Evolutionary conservation across 2,329 filamentous ascomycete species (phyloP).

Genomic region (Amauroascus verrucosus): DNA sequence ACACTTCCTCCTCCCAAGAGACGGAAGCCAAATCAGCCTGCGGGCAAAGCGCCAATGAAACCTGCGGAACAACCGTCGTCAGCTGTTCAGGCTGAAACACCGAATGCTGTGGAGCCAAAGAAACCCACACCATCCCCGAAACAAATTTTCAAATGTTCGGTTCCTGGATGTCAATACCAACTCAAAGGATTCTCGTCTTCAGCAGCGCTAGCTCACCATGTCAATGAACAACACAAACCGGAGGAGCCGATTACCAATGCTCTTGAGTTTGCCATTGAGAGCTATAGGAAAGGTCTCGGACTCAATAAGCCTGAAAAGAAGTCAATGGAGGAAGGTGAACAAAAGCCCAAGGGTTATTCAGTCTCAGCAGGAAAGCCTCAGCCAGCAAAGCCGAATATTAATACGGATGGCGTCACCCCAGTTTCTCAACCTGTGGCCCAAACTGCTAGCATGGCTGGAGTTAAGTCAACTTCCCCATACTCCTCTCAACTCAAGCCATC

Average conservation of each 20-base stretch:
- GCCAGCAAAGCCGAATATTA: slow-evolving; percentile 18
- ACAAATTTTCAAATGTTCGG: slow-evolving; percentile 44
- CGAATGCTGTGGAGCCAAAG: slow-evolving; percentile 34
- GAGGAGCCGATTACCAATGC: slow-evolving; percentile 44
- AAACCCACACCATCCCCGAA: slow-evolving; percentile 30
- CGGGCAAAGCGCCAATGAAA: slow-evolving; percentile 17
- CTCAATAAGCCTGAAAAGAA: slow-evolving; percentile 41
- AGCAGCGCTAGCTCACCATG: slow-evolving; percentile 46
- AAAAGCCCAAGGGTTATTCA: slow-evolving; percentile 18
- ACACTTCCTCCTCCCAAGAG: slow-evolving; percentile 50
- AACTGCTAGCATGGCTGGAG: slow-evolving; percentile 25
- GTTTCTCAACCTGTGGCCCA: slow-evolving; percentile 26
- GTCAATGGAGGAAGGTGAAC: slow-evolving; percentile 9
- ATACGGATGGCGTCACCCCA: slow-evolving; percentile 23
- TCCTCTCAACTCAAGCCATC: slow-evolving; percentile 29
- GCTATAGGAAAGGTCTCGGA: slow-evolving; percentile 38
- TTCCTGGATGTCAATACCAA: slow-evolving; percentile 44
- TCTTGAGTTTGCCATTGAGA: slow-evolving; percentile 47
- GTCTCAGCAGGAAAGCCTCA: background rate
- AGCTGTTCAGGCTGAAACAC: slow-evolving; percentile 23
- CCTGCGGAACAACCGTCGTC: slow-evolving; percentile 20
- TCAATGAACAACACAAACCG: slow-evolving; percentile 43
- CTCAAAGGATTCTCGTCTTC: slow-evolving; percentile 47
- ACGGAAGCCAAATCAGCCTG: slow-evolving; percentile 43
- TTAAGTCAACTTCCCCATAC: slow-evolving; percentile 26